Base-by-base conservation (phyloP, 306 rosid genomes). In the Begonia peltatifolia region DNA sequence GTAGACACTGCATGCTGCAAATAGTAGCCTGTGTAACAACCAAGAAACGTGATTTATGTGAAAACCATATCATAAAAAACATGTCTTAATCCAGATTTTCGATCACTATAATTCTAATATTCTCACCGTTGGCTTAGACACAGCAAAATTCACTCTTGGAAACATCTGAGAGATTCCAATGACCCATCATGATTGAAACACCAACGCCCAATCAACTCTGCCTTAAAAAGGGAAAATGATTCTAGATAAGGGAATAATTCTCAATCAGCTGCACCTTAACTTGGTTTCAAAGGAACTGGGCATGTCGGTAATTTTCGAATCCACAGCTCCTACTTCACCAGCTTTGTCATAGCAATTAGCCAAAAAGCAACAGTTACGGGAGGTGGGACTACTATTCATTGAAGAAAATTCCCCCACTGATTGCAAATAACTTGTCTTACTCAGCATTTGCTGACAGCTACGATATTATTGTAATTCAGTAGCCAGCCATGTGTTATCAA, bases 331-430 rank as follows among this genome's bases (percentile, higher is more conserved):
- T 71, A 83, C 85, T 63, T 63, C 68, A 59, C 62, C 61, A 58
- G 74, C 76, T 71, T 78, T 77, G 62, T 73, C 70, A 52, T 50
- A 47, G 67, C 79, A 78, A 76, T 57, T 75, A 62, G 63, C 76
- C 75, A 70, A 55, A 80, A 71, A 74, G 74, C 62, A 64, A 75
- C 70, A 46, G 70, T 65, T 74, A 69, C 53, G 64, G 43, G 46
- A 60, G 69, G 84, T 63, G 77, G 80, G 74, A 70, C 58, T 65
- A 74, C 53, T 78, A 63, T 72, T 71, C 74, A 62, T 65, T 56
- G 64, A 66, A 74, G 71, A 84, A 52, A 79, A 78, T 80, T 80
- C 94, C 74, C 9, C 81, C 80, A 78, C 80, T 71, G 67, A 67
- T 66, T 62, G 74, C 66, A 52, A 79, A 74, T 74, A 74, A 66